Conservation (phyloP, 2,329 filamentous ascomycete species). For the Metarhizium robertsii region DNA sequence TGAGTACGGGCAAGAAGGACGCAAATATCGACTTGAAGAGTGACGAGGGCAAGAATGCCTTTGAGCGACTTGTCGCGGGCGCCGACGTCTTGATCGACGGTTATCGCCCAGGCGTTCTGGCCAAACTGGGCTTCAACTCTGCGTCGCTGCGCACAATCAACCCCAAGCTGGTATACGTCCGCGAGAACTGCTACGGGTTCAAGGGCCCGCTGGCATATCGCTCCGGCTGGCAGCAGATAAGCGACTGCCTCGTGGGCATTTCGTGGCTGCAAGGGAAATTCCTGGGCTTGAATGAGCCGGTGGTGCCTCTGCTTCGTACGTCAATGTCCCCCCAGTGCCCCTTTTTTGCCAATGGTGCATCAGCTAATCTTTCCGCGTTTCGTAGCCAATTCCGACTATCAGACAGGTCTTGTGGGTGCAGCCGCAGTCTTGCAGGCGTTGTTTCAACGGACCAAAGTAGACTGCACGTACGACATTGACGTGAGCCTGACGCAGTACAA, state of each 20-base stretch:
- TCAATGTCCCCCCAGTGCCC: not conserved
- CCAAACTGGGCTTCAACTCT: constrained; percentile 20
- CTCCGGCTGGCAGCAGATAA: constrained; percentile 28
- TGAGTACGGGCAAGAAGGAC: constrained; percentile 25
- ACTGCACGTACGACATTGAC: constrained; percentile 14
- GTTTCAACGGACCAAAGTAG: constrained; percentile 9
- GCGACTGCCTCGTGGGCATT: constrained; percentile 26
- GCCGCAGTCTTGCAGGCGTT: constrained; percentile 12
- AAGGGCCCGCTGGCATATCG: constrained; percentile 21
- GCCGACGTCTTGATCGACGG: constrained; percentile 26
- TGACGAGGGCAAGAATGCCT: constrained; percentile 2
- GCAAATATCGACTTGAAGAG: constrained; percentile 22
- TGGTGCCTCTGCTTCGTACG: constrained; percentile 14
- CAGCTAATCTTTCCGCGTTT: not conserved
- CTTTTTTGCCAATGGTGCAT: not conserved
- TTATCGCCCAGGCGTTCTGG: constrained; percentile 22
- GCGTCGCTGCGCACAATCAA: constrained; percentile 7
- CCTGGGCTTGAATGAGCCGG: constrained; percentile 22
- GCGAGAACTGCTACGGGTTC: constrained; percentile 28
- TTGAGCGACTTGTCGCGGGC: constrained; percentile 16
- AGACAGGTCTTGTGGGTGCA: constrained; percentile 13
- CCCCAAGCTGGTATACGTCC: constrained; percentile 21
- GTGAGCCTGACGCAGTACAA: constrained; percentile 18
- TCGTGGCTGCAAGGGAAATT: constrained; percentile 27
- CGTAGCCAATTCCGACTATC: constrained; percentile 14